Evolutionary conservation across 495 filamentous ascomycete species (phyloP).

Genomic region (Penicillium roqueforti): DNA sequence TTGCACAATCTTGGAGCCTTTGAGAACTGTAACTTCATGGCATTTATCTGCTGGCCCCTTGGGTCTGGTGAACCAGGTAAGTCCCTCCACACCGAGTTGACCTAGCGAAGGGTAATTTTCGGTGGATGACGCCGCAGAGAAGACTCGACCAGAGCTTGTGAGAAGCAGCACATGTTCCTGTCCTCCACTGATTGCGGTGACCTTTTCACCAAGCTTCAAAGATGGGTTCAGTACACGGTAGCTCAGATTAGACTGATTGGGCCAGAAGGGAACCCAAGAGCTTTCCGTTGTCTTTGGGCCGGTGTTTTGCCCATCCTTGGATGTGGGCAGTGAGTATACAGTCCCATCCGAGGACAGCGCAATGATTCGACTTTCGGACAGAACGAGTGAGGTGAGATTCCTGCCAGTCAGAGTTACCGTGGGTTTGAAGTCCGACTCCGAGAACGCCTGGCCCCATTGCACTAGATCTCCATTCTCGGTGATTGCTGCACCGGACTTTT

Average conservation of each 20-base stretch:
- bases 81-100: constrained; percentile 79
- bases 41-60: constrained; percentile 72
- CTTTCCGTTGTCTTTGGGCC: constrained; percentile 58
- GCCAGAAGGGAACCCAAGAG: constrained; percentile 78
- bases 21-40: constrained; percentile 66
- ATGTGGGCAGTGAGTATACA: constrained; percentile 83
- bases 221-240: constrained; percentile 68
- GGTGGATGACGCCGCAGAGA: constrained; percentile 74
- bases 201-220: constrained; percentile 69
- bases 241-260: constrained; percentile 52
- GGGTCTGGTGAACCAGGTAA: constrained; percentile 76
- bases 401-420: constrained; percentile 75
- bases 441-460: constrained; percentile 85
- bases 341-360: constrained; percentile 71
- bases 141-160: constrained; percentile 81
- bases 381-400: constrained; percentile 62
- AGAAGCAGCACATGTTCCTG: constrained; percentile 81
- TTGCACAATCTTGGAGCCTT: constrained; percentile 58
- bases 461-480: constrained; percentile 83
- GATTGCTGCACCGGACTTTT: constrained; percentile 82
- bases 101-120: constrained; percentile 74
- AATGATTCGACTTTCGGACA: constrained; percentile 79
- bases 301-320: constrained; percentile 59
- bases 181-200: constrained; percentile 69
- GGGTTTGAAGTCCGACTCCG: constrained; percentile 53